These are phyloP conservation scores for Casuarina equisetifolia DNA, from an alignment of 306 rosid species.

Conservation along the genomic window DNA sequence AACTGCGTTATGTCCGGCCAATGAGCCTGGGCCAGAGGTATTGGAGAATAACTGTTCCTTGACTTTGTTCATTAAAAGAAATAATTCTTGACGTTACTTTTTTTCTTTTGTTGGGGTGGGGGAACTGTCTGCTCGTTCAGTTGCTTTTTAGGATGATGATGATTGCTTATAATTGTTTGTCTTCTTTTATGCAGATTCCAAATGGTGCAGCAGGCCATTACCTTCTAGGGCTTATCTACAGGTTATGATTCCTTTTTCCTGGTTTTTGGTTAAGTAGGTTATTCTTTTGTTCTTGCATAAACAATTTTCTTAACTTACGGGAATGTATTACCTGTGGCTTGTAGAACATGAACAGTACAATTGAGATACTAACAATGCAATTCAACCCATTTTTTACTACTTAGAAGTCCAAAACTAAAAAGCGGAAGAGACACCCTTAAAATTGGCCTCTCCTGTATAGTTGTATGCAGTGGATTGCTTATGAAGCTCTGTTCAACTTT, in stretches of 20 bases:
- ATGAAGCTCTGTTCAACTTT: not conserved
- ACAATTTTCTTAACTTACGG: not conserved
- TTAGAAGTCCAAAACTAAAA: not conserved
- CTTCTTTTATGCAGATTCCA: conserved; percentile 67
- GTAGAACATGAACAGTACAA: not conserved
- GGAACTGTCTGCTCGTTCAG: not conserved
- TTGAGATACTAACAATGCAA: not conserved
- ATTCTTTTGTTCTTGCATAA: not conserved
- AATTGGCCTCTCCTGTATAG: not conserved
- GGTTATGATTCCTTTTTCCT: conserved; percentile 46
- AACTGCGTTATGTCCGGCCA: conserved; percentile 81
- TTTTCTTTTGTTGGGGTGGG: not conserved
- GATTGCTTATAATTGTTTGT: conserved; percentile 22
- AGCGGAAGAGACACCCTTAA: not conserved
- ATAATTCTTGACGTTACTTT: not conserved
- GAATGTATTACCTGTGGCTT: not conserved
- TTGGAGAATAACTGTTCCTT: not conserved
- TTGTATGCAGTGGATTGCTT: not conserved
- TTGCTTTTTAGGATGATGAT: conserved; percentile 18
- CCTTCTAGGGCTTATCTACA: conserved; percentile 91
- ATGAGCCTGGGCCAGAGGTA: conserved; percentile 89
- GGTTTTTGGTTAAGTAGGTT: not conserved
- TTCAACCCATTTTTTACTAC: not conserved
- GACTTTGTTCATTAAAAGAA: not conserved
- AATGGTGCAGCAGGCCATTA: conserved; percentile 98